phyloP scores from a whole-genome alignment of 2,329 filamentous ascomycete genomes.

The Nigrospora osmanthi region DNA sequence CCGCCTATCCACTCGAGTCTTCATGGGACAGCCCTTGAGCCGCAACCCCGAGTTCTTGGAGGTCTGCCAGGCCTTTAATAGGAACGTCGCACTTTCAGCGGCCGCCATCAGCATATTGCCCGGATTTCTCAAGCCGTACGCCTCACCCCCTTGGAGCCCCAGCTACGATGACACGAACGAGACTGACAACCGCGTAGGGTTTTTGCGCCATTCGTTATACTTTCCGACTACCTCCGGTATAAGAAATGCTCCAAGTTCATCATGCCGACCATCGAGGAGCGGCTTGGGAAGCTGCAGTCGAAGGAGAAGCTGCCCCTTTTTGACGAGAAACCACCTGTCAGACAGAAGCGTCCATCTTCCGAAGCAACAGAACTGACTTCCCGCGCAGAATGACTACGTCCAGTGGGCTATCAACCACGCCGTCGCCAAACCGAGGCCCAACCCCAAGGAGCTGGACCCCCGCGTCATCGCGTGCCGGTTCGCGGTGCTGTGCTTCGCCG shows the following conservation, averaged over 20 bases:
- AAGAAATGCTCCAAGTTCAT: slow-evolving; percentile 19
- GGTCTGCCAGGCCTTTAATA: slow-evolving; percentile 20
- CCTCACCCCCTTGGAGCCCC: too few relatives aligned
- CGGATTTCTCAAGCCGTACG: slow-evolving; percentile 20
- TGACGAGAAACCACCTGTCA: slow-evolving; percentile 10
- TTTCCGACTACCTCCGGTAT: slow-evolving; percentile 23
- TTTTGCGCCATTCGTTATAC: slow-evolving; percentile 18
- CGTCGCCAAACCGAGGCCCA: slow-evolving; percentile 12
- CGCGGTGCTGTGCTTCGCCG: slow-evolving; percentile 24
- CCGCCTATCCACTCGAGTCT: slow-evolving; percentile 21
- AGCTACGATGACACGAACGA: neutral
- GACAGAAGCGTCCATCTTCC: neutral
- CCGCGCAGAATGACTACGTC: slow-evolving; percentile 25
- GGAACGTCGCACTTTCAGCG: slow-evolving; percentile 20
- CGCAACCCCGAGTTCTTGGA: slow-evolving; percentile 18
- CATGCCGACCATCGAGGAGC: slow-evolving; percentile 23
- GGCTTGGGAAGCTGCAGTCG: slow-evolving; percentile 13
- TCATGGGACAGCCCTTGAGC: slow-evolving; percentile 21
- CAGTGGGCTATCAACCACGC: slow-evolving; percentile 30
- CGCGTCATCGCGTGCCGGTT: slow-evolving; percentile 24
- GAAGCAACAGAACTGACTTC: neutral
- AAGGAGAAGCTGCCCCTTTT: slow-evolving; percentile 12
- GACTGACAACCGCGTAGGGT: slow-evolving; percentile 10
- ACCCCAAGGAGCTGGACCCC: slow-evolving; percentile 18
- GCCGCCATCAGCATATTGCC: slow-evolving; percentile 20